phyloP scores from a whole-genome alignment of 345 rosid genomes.

The Reutealis trisperma region DNA sequence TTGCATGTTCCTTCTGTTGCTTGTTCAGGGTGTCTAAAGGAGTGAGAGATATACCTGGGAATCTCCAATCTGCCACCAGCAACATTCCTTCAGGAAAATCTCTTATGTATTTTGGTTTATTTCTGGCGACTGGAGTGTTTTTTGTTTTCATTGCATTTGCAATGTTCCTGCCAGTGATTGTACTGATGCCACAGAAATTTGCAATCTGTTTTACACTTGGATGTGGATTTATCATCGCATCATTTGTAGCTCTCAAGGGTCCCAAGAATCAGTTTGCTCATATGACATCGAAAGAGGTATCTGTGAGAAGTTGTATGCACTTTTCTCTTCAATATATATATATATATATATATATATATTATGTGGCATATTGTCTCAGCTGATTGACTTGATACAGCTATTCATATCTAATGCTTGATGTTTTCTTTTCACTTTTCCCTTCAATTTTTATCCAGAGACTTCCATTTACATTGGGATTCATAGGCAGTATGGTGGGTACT shows the following conservation, averaged over 20 bases:
- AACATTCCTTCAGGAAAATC: slow-evolving; percentile 89
- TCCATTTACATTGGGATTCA: slow-evolving; percentile 78
- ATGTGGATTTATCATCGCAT: slow-evolving; percentile 76
- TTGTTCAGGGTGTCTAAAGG: slow-evolving; percentile 82
- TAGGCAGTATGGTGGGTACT: slow-evolving; percentile 89
- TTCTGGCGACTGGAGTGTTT: slow-evolving; percentile 79
- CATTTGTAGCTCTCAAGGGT: slow-evolving; percentile 91
- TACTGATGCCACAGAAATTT: slow-evolving; percentile 91
- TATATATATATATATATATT: no score
- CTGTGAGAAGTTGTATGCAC: neutral
- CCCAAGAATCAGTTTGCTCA: slow-evolving; percentile 74
- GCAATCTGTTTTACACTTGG: slow-evolving; percentile 93
- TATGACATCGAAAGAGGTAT: slow-evolving; percentile 89
- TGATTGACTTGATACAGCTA: neutral
- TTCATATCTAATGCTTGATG: neutral
- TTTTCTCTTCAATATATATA: neutral
- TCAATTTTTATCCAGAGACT: slow-evolving; percentile 65
- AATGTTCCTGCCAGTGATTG: slow-evolving; percentile 92
- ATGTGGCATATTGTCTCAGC: neutral
- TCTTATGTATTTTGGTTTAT: slow-evolving; percentile 78
- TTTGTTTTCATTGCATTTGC: slow-evolving; percentile 82
- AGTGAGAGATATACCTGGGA: slow-evolving; percentile 82
- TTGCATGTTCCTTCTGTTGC: neutral
- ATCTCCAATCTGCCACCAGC: slow-evolving; percentile 82
- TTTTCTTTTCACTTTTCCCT: slow-evolving; percentile 2